Evolutionary conservation across 192 early-diverging fungal species (phyloP).

Genomic region (Coemansia sp.): DNA sequence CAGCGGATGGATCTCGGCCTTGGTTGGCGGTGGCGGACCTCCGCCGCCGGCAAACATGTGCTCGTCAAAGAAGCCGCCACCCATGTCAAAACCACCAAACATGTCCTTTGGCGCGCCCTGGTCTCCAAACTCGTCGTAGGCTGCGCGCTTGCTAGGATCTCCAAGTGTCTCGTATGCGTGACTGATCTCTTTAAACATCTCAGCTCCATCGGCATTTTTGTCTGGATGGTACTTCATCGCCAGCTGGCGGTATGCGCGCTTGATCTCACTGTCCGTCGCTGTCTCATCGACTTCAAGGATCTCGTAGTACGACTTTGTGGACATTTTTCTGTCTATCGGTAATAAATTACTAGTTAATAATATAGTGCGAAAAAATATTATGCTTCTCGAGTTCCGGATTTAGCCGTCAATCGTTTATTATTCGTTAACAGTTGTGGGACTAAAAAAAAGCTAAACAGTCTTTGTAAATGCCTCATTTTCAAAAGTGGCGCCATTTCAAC

Average conservation of each 20-base stretch:
- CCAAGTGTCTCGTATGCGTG: constrained; percentile 80
- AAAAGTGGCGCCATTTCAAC: constrained; percentile 11
- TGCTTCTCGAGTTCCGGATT: neutral
- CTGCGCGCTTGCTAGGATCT: constrained; percentile 63
- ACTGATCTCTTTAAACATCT: constrained; percentile 81
- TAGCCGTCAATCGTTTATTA: neutral
- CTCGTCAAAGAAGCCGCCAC: constrained; percentile 20
- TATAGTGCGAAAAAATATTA: neutral
- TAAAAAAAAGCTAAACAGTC: neutral
- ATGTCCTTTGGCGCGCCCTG: constrained; percentile 37
- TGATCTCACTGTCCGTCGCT: constrained; percentile 51
- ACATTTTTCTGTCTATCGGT: constrained; percentile 16
- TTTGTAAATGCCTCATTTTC: neutral
- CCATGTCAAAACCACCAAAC: constrained; percentile 28
- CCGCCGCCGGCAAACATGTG: constrained; percentile 15
- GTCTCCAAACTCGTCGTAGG: constrained; percentile 75
- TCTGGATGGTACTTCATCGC: constrained; percentile 65
- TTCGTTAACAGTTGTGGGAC: constrained; percentile 3
- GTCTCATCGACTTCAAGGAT: constrained; percentile 45
- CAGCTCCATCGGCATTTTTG: constrained; percentile 71
- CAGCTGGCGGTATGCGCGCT: constrained; percentile 58
- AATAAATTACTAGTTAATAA: neutral
- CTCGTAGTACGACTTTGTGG: constrained; percentile 48
- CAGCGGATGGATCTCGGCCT: constrained; percentile 37
- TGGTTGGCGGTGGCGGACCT: constrained; percentile 11